Percentiles rank a stretch among this genome's conserved stretches.
phyloP scores from a whole-genome alignment of 2,329 filamentous ascomycete species.

The Xylariomycetidae sp. region DNA sequence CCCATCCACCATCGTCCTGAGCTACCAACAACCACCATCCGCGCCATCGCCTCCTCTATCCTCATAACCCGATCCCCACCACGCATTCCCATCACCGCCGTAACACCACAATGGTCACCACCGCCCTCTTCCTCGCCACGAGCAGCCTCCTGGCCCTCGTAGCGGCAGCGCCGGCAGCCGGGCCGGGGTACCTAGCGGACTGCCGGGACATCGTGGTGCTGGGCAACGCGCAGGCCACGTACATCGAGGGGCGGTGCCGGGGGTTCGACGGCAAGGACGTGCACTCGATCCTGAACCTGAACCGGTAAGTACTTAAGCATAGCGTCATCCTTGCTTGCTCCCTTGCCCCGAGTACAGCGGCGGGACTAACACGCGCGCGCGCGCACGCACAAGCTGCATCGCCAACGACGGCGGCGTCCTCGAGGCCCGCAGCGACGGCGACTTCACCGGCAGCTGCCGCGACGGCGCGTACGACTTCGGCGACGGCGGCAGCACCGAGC shows the following conservation, averaged over 20 bases:
- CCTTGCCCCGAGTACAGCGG: background rate
- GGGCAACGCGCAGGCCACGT: no score
- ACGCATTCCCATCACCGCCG: no score
- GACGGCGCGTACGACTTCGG: background rate
- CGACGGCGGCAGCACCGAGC: conserved; percentile 2
- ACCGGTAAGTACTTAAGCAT: background rate
- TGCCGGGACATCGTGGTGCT: no score
- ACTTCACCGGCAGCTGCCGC: conserved; percentile 6
- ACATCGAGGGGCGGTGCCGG: background rate
- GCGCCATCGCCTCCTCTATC: no score
- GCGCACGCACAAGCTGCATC: conserved; percentile 5
- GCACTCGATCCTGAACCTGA: background rate
- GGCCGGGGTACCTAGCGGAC: no score
- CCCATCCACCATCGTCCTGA: no score
- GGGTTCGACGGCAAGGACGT: background rate
- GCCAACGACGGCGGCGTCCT: conserved; percentile 8
- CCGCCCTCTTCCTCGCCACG: no score
- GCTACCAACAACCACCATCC: no score
- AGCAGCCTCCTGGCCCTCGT: no score
- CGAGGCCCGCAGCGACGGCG: conserved; percentile 3
- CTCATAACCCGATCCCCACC: no score
- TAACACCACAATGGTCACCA: no score
- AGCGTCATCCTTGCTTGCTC: background rate
- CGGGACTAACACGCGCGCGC: background rate
- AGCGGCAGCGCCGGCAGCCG: no score